A percentile compares a stretch with the other conserved stretches of the same genome.
Conservation (phyloP, 768 basidiomycete species). For the Boletus patriciae region DNA sequence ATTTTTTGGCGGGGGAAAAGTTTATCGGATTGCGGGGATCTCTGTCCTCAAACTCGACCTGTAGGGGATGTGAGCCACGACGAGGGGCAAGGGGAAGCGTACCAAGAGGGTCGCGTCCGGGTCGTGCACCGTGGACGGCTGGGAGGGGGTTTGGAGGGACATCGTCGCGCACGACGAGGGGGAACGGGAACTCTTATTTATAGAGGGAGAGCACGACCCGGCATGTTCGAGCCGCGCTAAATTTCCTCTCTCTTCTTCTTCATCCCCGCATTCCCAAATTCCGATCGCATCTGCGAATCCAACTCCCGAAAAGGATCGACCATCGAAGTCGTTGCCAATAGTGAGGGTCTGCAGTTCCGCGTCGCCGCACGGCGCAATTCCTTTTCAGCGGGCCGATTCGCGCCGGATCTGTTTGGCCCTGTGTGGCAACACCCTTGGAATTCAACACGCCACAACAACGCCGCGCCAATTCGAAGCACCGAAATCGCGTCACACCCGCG, state of each 20-base stretch:
- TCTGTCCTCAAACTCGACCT: constrained; percentile 43
- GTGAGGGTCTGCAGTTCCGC: too few relatives aligned
- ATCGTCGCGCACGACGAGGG: constrained; percentile 1
- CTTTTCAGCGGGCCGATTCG: constrained; percentile 3
- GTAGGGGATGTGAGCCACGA: neutral
- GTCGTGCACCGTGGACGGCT: constrained; percentile 19
- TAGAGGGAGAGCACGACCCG: constrained; percentile 7
- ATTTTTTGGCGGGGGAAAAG: constrained; percentile 42
- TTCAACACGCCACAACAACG: constrained; percentile 33
- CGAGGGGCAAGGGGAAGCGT: neutral
- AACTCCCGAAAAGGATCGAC: constrained; percentile 4
- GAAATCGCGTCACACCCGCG: neutral
- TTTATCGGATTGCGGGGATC: constrained; percentile 43
- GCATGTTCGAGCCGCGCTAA: neutral
- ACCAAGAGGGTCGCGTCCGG: constrained; percentile 17
- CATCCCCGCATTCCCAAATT: constrained; percentile 1
- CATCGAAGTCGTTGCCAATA: constrained; percentile 7
- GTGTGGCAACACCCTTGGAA: constrained; percentile 26
- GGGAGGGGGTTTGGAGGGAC: constrained; percentile 10
- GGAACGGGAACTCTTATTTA: constrained; percentile 9
- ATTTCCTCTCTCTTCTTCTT: constrained; percentile 6
- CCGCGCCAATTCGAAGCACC: constrained; percentile 13
- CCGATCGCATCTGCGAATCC: constrained; percentile 17
- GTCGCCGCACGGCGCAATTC: too few relatives aligned
- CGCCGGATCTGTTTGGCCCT: constrained; percentile 15